Conservation (phyloP, 805 yeast genomes). For the Sugiyamaella lignohabitans region DNA sequence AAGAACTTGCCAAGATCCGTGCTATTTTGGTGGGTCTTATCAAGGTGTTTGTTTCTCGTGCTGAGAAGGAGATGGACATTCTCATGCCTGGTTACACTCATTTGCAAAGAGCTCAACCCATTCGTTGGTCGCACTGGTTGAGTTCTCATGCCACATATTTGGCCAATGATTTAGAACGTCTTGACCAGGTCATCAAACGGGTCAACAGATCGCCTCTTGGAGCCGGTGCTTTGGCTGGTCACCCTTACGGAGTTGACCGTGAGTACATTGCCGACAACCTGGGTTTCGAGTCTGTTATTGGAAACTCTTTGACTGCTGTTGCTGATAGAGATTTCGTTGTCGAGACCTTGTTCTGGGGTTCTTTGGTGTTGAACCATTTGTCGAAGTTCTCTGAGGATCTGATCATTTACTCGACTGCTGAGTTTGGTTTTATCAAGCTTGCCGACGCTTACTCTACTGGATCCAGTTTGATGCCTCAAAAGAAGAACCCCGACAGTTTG, state of each 20-base stretch:
- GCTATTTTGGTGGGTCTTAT: conserved; percentile 56
- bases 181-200: conserved; percentile 72
- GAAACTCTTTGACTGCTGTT: conserved; percentile 94
- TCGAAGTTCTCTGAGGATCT: conserved; percentile 93
- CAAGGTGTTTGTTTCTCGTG: conserved; percentile 62
- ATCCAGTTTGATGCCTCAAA: conserved; percentile 97
- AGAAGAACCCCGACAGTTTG: conserved; percentile 95
- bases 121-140: conserved; percentile 98
- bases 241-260: conserved; percentile 97
- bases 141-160: conserved; percentile 92
- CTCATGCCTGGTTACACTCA: conserved; percentile 99
- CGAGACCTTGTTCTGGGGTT: conserved; percentile 92
- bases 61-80: conserved; percentile 77
- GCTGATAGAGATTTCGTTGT: conserved; percentile 97
- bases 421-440: conserved; percentile 86
- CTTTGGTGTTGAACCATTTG: conserved; percentile 90
- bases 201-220: conserved; percentile 90
- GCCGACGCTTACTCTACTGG: conserved; percentile 99
- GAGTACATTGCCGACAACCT: conserved; percentile 76
- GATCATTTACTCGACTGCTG: conserved; percentile 94
- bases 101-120: conserved; percentile 98
- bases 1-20: conserved; percentile 54
- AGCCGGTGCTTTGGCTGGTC: conserved; percentile 97
- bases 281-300: conserved; percentile 81
- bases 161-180: conserved; percentile 81